Evolutionary conservation across 306 rosid genomes (phyloP), one percentile per base, ranked within the genome.

Genomic region (Quercus gilva): DNA sequence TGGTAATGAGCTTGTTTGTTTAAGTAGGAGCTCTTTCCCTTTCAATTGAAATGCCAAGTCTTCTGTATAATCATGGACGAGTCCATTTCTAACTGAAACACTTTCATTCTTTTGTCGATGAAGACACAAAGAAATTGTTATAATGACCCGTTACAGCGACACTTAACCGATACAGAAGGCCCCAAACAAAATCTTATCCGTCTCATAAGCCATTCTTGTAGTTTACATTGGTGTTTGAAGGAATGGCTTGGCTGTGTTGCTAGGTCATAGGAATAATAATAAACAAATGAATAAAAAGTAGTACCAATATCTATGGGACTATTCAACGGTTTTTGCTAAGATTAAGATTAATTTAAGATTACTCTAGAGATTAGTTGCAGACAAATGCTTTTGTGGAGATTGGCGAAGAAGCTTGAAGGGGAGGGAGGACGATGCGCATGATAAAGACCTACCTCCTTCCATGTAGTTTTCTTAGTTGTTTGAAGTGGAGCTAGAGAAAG

Each of bases 381-480:
- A 78, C 14, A 31, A 26, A 35, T 9, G 57, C 6, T 69, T 31
- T 33, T 25, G 6, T 52, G 25, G 51, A 69, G 57, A 65, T 65
- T 88, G 84, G 37, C 78, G 77, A 2, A 23, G 76, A 74, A 79
- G 65, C 60, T 67, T 74, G 78, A 80, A 41, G 83, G 55, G 52
- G 65, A 82, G 55, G 52, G 65, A 74, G 33, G 78, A 75, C 67
- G 57, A 81, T 37, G 91, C 79, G 87, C 90, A 91, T 88, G 90
- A 91, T 18, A 87, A 84, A 77, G 94, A 92, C 96, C 74, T 80
- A 26, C 68, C 95, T 90, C 94, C 92, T 91, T 87, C 90, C 94
- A 53, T 25, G 88, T 82, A 73, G 84, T 82, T 89, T 84, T 89
- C 89, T 57, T 73, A 74, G 96, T 90, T 71, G 97, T 88, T 89